These are phyloP conservation scores for Talaromyces stipitatus DNA, from an alignment of 495 filamentous ascomycete species.

Conservation along the genomic window DNA sequence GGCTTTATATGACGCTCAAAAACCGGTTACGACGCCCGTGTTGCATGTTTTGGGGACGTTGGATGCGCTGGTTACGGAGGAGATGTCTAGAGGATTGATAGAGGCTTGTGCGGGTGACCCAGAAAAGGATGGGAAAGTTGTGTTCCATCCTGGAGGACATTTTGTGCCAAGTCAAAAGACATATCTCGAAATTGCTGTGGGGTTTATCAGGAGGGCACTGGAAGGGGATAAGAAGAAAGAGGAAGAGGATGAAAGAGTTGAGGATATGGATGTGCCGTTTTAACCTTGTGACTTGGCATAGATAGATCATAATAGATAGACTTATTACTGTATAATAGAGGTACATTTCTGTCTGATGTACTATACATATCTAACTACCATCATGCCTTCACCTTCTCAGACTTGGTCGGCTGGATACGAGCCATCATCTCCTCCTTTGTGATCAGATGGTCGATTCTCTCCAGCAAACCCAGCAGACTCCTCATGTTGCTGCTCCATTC, in stretches of 20 bases:
- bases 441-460: slow-evolving; percentile 95
- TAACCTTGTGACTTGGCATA: background rate
- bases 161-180: slow-evolving; percentile 78
- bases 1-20: slow-evolving; percentile 64
- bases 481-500: slow-evolving; percentile 99
- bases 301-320: slow-evolving; percentile 7
- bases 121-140: slow-evolving; percentile 49
- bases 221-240: slow-evolving; percentile 27
- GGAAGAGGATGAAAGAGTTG: slow-evolving; percentile 43
- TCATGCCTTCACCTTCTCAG: slow-evolving; percentile 43
- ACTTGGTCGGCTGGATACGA: slow-evolving; percentile 68
- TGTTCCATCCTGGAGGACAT: slow-evolving; percentile 89
- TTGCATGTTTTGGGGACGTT: slow-evolving; percentile 77
- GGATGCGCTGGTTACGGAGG: slow-evolving; percentile 85
- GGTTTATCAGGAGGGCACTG: slow-evolving; percentile 62
- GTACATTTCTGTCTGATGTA: background rate
- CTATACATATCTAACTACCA: slow-evolving; percentile 6
- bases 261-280: slow-evolving; percentile 65
- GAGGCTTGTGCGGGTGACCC: slow-evolving; percentile 53
- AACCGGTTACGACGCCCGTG: slow-evolving; percentile 59
- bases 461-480: slow-evolving; percentile 82
- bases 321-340: no score
- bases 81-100: slow-evolving; percentile 54
- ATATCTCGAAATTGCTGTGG: slow-evolving; percentile 65
- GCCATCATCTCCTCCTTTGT: slow-evolving; percentile 99